Evolutionary conservation across 306 rosid species (phyloP).

Genomic region (Vigna unguiculata): DNA sequence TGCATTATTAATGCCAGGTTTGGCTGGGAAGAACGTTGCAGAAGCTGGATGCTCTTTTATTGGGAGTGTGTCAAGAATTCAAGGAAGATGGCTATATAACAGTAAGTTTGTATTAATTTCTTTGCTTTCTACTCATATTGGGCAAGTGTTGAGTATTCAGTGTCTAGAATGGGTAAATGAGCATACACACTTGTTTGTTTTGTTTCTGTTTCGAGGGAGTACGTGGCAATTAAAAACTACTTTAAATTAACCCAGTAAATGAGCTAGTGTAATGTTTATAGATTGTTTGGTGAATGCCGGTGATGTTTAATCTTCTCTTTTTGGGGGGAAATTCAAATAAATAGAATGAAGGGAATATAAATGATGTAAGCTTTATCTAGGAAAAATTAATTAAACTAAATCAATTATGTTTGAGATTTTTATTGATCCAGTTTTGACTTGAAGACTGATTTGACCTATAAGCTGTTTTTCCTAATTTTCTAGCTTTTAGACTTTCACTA

Average conservation of each 20-base stretch:
- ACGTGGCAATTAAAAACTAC: constrained; percentile 27
- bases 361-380: too few species aligned
- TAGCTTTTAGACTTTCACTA: not conserved
- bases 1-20: constrained; percentile 55
- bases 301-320: too few species aligned
- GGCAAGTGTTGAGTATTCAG: constrained; percentile 38
- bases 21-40: constrained; percentile 97
- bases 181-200: constrained; percentile 2
- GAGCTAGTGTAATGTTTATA: constrained; percentile 1
- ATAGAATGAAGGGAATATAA: too few species aligned
- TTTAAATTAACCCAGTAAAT: constrained; percentile 20
- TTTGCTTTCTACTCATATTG: constrained; percentile 37
- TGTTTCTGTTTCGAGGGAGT: constrained; percentile 21
- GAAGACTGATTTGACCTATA: not conserved
- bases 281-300: not conserved
- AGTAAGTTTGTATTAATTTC: constrained; percentile 58
- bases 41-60: constrained; percentile 91
- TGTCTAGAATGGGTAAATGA: constrained; percentile 24
- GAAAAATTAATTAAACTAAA: too few species aligned
- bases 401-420: too few species aligned
- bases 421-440: constrained; percentile 2
- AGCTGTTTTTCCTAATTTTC: not conserved
- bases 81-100: constrained; percentile 83
- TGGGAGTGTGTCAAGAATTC: constrained; percentile 96
- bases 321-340: too few species aligned